Conservation (phyloP, 2,329 filamentous ascomycete genomes). For the Arthroderma sp. region DNA sequence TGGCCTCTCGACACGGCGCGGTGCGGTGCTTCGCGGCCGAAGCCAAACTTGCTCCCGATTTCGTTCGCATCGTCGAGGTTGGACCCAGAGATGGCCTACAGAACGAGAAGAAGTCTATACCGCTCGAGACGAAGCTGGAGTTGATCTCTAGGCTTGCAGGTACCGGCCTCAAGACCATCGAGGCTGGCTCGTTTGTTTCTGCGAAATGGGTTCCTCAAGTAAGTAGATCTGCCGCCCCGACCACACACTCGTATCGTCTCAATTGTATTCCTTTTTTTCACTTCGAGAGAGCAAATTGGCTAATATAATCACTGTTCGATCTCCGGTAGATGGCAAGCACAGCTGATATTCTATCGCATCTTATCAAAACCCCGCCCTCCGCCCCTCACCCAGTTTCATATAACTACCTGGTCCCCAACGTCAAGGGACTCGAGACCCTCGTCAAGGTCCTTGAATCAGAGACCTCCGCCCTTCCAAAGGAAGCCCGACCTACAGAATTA, state of each 20-base stretch:
- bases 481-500: constrained; percentile 26
- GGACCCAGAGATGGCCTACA: constrained; percentile 43
- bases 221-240: constrained; percentile 12
- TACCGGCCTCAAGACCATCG: constrained; percentile 40
- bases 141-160: constrained; percentile 37
- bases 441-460: constrained; percentile 41
- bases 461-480: constrained; percentile 19
- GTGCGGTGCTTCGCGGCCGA: constrained; percentile 29
- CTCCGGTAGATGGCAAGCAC: constrained; percentile 50
- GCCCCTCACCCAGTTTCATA: constrained; percentile 46
- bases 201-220: constrained; percentile 46
- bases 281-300: neutral
- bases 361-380: constrained; percentile 40
- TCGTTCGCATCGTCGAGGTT: constrained; percentile 44
- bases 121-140: constrained; percentile 39
- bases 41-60: constrained; percentile 34
- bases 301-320: neutral
- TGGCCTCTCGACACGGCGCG: constrained; percentile 17
- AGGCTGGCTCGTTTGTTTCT: constrained; percentile 43
- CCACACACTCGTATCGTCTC: neutral
- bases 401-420: constrained; percentile 55
- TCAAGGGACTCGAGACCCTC: constrained; percentile 49
- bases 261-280: too few species aligned
- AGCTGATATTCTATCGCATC: constrained; percentile 45
- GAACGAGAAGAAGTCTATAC: constrained; percentile 41